Evolutionary conservation across 768 basidiomycete genomes (phyloP).

Genomic region (Xanthoconium stramineum): DNA sequence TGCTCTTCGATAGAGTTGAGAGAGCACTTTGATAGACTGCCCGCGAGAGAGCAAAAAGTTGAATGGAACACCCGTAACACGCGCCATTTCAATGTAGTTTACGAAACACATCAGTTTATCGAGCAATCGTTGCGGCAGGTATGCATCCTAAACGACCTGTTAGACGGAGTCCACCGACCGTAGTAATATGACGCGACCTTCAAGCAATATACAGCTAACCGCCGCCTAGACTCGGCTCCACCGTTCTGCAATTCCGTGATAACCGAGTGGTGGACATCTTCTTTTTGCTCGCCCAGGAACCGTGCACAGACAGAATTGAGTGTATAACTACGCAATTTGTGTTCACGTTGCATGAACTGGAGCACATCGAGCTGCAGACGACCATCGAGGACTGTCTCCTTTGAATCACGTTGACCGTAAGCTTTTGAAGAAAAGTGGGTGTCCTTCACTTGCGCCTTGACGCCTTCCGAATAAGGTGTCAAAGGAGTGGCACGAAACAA

Average conservation of each 20-base stretch:
- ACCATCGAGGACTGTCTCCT: constrained; percentile 87
- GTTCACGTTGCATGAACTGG: constrained; percentile 98
- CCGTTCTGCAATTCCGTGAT: constrained; percentile 98
- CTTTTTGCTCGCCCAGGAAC: constrained; percentile 98
- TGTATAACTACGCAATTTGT: constrained; percentile 95
- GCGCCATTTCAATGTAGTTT: constrained; percentile 98
- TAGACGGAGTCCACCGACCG: not conserved
- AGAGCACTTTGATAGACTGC: constrained; percentile 98
- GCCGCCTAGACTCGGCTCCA: constrained; percentile 86
- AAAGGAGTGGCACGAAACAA: not conserved
- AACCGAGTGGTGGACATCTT: constrained; percentile 97
- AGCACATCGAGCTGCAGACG: constrained; percentile 93
- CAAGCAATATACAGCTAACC: constrained; percentile 95
- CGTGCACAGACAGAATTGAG: constrained; percentile 98
- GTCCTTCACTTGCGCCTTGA: constrained; percentile 78
- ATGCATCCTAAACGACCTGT: constrained; percentile 72
- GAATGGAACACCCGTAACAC: constrained; percentile 99
- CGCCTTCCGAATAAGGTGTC: constrained; percentile 42
- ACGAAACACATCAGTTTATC: constrained; percentile 99
- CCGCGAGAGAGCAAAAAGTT: constrained; percentile 91
- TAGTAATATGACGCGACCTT: constrained; percentile 53
- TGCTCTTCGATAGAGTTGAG: constrained; percentile 91
- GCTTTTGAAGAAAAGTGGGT: constrained; percentile 99
- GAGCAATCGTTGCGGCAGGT: constrained; percentile 91
- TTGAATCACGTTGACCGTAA: constrained; percentile 95